Conservation (phyloP, 2,329 filamentous ascomycete genomes). For the Hypoxylon sp. region DNA sequence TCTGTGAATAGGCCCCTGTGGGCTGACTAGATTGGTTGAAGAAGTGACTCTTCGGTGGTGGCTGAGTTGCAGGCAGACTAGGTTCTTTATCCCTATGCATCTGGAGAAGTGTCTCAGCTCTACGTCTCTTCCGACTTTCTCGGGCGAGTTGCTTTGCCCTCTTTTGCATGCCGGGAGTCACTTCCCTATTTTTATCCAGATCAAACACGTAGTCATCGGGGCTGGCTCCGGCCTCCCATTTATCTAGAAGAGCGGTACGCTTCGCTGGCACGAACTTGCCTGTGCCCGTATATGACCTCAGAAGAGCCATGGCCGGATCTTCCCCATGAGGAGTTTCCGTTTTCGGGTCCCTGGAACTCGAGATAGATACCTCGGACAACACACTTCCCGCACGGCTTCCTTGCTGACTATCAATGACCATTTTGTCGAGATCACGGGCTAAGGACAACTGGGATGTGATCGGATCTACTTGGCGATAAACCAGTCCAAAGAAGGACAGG, state of each 20-base stretch:
- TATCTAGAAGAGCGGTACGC: conserved; percentile 48
- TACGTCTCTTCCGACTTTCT: conserved; percentile 52
- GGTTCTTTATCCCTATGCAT: conserved; percentile 47
- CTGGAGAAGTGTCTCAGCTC: conserved; percentile 51
- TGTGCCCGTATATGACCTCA: conserved; percentile 53
- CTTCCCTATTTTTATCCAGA: conserved; percentile 50
- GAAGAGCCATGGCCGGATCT: conserved; percentile 50
- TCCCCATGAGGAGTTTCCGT: conserved; percentile 41
- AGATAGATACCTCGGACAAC: conserved; percentile 40
- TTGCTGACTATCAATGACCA: conserved; percentile 48
- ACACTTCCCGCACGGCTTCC: conserved; percentile 46
- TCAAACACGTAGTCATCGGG: conserved; percentile 51
- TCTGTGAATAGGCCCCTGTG: conserved; percentile 42
- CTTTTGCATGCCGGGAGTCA: conserved; percentile 47
- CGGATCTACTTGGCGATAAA: conserved; percentile 36
- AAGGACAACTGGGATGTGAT: conserved; percentile 22
- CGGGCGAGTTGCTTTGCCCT: conserved; percentile 49
- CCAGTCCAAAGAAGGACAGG: conserved; percentile 49
- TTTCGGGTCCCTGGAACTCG: conserved; percentile 40
- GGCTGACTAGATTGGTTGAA: conserved; percentile 49
- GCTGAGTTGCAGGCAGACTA: conserved; percentile 50
- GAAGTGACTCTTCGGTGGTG: conserved; percentile 44
- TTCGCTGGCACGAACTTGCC: conserved; percentile 49
- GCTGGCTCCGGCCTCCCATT: conserved; percentile 50
- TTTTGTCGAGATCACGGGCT: conserved; percentile 41